Evolutionary conservation across 305 asterid genomes (phyloP).

Genomic region (Solanum hybrid): DNA sequence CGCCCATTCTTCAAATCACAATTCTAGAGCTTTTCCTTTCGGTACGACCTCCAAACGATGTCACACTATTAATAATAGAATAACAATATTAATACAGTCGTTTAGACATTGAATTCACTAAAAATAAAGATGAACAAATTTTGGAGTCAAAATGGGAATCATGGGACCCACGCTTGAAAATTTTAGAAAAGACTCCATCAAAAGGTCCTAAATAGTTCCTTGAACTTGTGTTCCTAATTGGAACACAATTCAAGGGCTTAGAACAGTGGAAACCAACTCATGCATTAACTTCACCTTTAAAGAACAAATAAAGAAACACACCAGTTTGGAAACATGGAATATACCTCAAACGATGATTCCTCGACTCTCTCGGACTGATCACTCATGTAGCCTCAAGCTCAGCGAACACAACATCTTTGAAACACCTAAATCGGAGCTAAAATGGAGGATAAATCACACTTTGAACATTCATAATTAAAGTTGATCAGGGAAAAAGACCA

Average conservation of each 20-base stretch:
- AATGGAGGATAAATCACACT: neutral
- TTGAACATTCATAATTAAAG: neutral
- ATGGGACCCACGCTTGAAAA: neutral
- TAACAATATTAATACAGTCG: neutral
- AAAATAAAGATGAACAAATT: neutral
- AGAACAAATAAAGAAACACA: too few relatives aligned
- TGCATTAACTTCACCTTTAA: too few relatives aligned
- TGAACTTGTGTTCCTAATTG: neutral
- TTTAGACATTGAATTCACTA: neutral
- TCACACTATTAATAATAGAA: neutral
- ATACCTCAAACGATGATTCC: neutral
- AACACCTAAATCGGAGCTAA: neutral
- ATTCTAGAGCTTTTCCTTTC: neutral
- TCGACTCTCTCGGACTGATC: too few relatives aligned
- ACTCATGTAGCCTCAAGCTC: neutral
- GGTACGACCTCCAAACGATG: neutral
- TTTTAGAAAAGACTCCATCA: neutral
- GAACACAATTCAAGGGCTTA: neutral
- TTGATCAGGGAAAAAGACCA: neutral
- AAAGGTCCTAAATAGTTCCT: neutral
- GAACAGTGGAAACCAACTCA: too few relatives aligned
- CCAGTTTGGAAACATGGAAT: neutral
- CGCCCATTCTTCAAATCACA: neutral
- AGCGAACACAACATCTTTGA: neutral
- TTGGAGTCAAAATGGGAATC: neutral